Percentiles rank a stretch among this genome's conserved stretches.
Evolutionary conservation across 306 rosid genomes (phyloP).

Genomic region (Abrus precatorius): DNA sequence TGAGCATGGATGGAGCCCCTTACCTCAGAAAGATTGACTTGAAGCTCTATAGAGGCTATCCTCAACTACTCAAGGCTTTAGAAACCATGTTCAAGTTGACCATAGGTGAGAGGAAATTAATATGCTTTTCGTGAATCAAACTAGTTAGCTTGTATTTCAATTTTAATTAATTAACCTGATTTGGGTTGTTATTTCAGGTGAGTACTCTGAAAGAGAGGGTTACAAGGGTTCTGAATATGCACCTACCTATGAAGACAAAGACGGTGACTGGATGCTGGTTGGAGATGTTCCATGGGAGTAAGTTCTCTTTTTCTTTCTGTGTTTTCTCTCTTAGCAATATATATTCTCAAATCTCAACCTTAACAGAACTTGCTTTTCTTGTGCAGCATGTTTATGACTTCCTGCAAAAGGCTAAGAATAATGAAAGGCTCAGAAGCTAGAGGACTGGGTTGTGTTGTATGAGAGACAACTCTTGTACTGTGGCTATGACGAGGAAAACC

Average conservation of each 20-base stretch:
- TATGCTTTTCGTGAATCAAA: background rate
- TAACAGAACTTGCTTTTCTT: slow-evolving; percentile 11
- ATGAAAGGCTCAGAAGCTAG: slow-evolving; percentile 84
- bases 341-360: background rate
- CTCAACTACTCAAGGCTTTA: slow-evolving; percentile 69
- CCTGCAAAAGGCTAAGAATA: slow-evolving; percentile 83
- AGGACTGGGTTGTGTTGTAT: slow-evolving; percentile 74
- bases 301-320: slow-evolving; percentile 26
- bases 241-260: slow-evolving; percentile 89
- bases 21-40: slow-evolving; percentile 83
- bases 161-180: background rate
- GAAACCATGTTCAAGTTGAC: slow-evolving; percentile 78
- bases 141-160: too few species aligned
- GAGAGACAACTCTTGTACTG: slow-evolving; percentile 27
- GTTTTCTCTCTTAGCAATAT: background rate
- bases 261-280: slow-evolving; percentile 90
- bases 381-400: slow-evolving; percentile 77
- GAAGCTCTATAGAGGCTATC: slow-evolving; percentile 60
- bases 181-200: slow-evolving; percentile 49
- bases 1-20: slow-evolving; percentile 93
- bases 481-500: slow-evolving; percentile 22
- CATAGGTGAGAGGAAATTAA: slow-evolving; percentile 49
- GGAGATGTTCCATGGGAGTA: slow-evolving; percentile 97
- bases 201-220: slow-evolving; percentile 84
- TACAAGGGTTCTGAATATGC: slow-evolving; percentile 81